Base-by-base conservation (phyloP, 805 yeast genomes). In the Ogataea saltuana region DNA sequence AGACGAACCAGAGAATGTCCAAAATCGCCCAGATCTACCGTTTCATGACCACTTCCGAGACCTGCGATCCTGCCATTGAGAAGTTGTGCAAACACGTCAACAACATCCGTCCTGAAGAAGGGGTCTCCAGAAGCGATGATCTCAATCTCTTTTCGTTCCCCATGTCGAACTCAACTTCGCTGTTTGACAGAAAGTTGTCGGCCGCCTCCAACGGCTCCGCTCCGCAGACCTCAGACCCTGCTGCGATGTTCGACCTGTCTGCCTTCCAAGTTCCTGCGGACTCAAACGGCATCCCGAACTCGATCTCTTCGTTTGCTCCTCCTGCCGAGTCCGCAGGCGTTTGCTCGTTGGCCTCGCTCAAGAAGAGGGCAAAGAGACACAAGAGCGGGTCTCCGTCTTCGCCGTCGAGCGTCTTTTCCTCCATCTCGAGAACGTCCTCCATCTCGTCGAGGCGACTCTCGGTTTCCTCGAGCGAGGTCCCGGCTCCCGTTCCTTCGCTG, bases 391-490 rank as follows among this genome's bases (percentile, higher is more conserved):
- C 64, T 20, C 62, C 65, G 13, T 45, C 58, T 12, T 55, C 60
- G 27, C 56, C 58, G 11, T 49, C 56, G n/a, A 58, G 63, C 36
- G 49, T 59, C 10, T 59, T 60, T 13, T 60, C 65, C 5, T 50
- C 55, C 21, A 44, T 38, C 13, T 60, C 65, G 12, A 49, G 61
- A 30, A 56, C 60, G 7, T 58, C 64, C 1, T 60, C 65, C 3
- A 50, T 58, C 12, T 55, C 61, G 4, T 58, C 63, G 7, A 55
- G 62, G 45, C 46, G 63, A 27, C 41, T 58, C 10, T 59, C 64
- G 2, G 41, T 46, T 4, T 53, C 62, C 4, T 61, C 66, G 10
- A 50, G 31, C 6, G 51, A 49, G 10, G 49, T 46, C 9, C 46
- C 52, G 6, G 27, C 52, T 10, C 37, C 45, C 17, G 50, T 55